Conservation (phyloP, 2,329 filamentous ascomycete genomes). For the Trichoderma sp. region DNA sequence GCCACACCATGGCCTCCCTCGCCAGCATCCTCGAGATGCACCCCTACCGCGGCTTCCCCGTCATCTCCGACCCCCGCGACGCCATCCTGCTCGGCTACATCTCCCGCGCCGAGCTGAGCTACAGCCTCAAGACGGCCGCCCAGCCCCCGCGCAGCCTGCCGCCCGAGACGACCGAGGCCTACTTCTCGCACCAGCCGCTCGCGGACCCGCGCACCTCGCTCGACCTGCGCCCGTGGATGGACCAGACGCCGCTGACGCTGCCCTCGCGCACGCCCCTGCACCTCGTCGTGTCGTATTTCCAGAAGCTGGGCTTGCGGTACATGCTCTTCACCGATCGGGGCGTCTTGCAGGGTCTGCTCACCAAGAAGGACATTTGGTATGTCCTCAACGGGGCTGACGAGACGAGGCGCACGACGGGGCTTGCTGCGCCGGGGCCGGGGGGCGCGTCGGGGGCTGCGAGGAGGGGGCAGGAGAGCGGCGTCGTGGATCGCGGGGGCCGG, state of each 20-base stretch:
- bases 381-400: conserved; percentile 79
- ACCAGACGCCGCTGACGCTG: conserved; percentile 93
- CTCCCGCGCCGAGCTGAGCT: conserved; percentile 83
- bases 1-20: conserved; percentile 81
- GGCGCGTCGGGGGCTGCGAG: conserved; percentile 7
- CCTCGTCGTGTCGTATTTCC: conserved; percentile 90
- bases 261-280: conserved; percentile 75
- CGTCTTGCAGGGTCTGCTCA: conserved; percentile 79
- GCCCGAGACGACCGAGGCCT: conserved; percentile 69
- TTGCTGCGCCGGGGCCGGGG: conserved; percentile 27
- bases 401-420: conserved; percentile 49
- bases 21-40: conserved; percentile 70
- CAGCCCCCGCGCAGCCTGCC: conserved; percentile 62
- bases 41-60: conserved; percentile 86
- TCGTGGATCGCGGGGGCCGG: conserved; percentile 43
- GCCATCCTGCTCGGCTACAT: conserved; percentile 90
- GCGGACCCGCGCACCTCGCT: conserved; percentile 76
- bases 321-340: conserved; percentile 85
- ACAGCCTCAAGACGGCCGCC: conserved; percentile 65
- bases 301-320: conserved; percentile 89
- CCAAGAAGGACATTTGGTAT: conserved; percentile 97
- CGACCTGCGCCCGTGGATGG: conserved; percentile 96
- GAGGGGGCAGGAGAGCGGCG: conserved; percentile 39
- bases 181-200: conserved; percentile 81
- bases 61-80: conserved; percentile 76